phyloP scores from a whole-genome alignment of 106 monocot species.

The Ottelia alismoides region DNA sequence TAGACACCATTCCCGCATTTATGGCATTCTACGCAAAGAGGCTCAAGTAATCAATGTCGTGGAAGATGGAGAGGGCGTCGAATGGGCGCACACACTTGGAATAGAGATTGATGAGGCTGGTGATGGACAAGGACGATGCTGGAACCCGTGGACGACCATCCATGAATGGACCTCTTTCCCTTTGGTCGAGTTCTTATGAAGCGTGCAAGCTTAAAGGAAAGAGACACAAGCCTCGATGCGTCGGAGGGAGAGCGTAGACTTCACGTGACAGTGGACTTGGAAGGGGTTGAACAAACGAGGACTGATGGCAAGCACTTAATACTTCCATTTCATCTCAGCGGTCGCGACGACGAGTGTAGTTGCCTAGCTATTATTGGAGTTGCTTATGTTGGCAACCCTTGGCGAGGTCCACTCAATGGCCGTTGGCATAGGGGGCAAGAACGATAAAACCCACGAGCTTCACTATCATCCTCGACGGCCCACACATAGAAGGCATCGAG shows the following conservation, averaged over 20 bases:
- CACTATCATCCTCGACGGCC: too few relatives aligned
- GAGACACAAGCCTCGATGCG: conserved; percentile 15
- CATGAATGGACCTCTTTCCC: conserved; percentile 23
- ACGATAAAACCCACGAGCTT: too few relatives aligned
- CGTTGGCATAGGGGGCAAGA: too few relatives aligned
- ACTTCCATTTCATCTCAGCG: too few relatives aligned
- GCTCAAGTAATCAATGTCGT: conserved; percentile 15
- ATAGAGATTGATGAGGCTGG: conserved; percentile 59
- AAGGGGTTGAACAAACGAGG: too few relatives aligned
- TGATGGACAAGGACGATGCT: conserved; percentile 28
- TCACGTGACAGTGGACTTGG: too few relatives aligned
- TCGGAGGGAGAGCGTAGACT: background rate
- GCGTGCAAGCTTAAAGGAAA: conserved; percentile 23
- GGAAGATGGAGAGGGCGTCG: conserved; percentile 26
- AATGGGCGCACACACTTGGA: conserved; percentile 22
- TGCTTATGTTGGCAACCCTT: too few relatives aligned
- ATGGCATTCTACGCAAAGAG: conserved; percentile 42
- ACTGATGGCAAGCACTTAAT: too few relatives aligned
- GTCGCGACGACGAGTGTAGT: too few relatives aligned
- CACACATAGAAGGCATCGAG: too few relatives aligned
- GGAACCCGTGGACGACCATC: conserved; percentile 23
- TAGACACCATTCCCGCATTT: conserved; percentile 35
- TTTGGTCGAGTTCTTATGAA: conserved; percentile 5
- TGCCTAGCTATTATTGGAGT: too few relatives aligned
- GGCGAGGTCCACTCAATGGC: too few relatives aligned